These are phyloP conservation scores for Neoarthrinium moseri DNA, from an alignment of 2,329 filamentous ascomycete species.

Conservation along the genomic window DNA sequence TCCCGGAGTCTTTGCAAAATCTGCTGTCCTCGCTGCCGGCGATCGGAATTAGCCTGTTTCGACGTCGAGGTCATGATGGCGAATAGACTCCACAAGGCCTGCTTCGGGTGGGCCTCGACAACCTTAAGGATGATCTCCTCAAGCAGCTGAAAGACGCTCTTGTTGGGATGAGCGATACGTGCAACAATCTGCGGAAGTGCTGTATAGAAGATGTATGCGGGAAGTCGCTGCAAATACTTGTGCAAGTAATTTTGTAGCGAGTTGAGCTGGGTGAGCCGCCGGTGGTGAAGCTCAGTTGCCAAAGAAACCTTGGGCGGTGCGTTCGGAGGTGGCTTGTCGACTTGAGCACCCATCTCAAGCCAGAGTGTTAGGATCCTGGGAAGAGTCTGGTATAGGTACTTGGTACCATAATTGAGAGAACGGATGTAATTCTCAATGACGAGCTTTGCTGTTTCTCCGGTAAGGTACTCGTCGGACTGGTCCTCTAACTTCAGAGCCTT, in stretches of 20 bases:
- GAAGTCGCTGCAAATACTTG: conserved; percentile 73
- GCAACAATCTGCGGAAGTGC: conserved; percentile 90
- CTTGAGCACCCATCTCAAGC: conserved; percentile 82
- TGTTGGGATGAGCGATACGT: conserved; percentile 86
- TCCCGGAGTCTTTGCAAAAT: conserved; percentile 51
- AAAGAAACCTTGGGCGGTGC: conserved; percentile 54
- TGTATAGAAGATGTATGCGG: conserved; percentile 77
- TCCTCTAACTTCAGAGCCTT: conserved; percentile 73
- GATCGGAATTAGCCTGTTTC: conserved; percentile 61
- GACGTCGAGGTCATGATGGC: conserved; percentile 83
- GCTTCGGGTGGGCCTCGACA: conserved; percentile 82
- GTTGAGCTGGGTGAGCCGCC: conserved; percentile 64
- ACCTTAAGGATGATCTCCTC: conserved; percentile 81
- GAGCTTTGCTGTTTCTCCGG: conserved; percentile 77
- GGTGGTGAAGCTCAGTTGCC: conserved; percentile 49
- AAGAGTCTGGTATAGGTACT: conserved; percentile 93
- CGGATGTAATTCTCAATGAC: conserved; percentile 93
- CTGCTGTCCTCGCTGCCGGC: conserved; percentile 52
- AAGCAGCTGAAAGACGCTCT: conserved; percentile 73
- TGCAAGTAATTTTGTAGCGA: conserved; percentile 72
- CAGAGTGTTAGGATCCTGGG: conserved; percentile 91
- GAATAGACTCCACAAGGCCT: conserved; percentile 87
- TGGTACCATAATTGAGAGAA: conserved; percentile 83
- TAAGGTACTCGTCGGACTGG: conserved; percentile 73
- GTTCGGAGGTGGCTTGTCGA: conserved; percentile 60